Evolutionary conservation across 148 eudicot species (phyloP).

Genomic region (Polygonum aviculare): DNA sequence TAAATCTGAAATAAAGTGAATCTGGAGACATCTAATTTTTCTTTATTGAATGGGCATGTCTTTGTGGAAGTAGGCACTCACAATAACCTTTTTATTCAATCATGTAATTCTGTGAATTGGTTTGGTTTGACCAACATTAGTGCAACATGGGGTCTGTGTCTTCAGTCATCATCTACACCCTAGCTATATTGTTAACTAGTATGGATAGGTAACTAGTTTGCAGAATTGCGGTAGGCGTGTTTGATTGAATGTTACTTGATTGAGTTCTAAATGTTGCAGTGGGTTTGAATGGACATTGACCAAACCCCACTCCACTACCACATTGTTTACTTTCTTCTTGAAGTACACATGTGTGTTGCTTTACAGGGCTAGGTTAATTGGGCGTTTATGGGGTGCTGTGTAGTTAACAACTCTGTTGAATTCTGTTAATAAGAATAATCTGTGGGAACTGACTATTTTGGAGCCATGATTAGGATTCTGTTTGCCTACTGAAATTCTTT

Average conservation of each 20-base stretch:
- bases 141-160: no score
- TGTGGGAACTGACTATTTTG: not conserved
- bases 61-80: not conserved
- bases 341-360: not conserved
- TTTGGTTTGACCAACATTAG: not conserved
- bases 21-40: not conserved
- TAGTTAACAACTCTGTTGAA: not conserved
- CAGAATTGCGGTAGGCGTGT: not conserved
- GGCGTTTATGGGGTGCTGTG: not conserved
- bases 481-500: not conserved
- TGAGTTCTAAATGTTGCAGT: not conserved
- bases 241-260: no score
- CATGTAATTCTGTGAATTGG: not conserved
- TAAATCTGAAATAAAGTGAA: not conserved
- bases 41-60: not conserved
- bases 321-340: not conserved
- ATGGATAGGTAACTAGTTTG: not conserved
- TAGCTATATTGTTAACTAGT: not conserved
- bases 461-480: not conserved
- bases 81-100: not conserved
- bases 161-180: not conserved
- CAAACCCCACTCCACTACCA: not conserved
- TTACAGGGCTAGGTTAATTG: not conserved
- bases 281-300: not conserved
- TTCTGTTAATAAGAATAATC: not conserved